A percentile compares a stretch with the other conserved stretches of the same genome.
Evolutionary conservation across 768 basidiomycete species (phyloP).

Genomic region (Lactifluus subvellereus): DNA sequence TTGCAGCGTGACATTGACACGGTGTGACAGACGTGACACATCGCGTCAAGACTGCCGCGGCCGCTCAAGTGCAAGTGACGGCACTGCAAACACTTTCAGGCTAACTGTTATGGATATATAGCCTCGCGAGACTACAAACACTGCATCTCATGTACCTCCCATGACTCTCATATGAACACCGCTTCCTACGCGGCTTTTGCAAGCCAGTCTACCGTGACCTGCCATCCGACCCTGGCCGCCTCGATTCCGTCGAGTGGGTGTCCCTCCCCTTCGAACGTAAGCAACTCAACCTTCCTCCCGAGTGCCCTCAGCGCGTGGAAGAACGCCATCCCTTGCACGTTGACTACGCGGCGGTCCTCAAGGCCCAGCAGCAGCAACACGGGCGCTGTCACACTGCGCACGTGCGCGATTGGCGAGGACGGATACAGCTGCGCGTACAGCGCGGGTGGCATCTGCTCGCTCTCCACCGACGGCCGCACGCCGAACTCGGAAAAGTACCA

Average conservation of each 20-base stretch:
- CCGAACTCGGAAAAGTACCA: slow-evolving; percentile 32
- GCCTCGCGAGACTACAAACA: not conserved
- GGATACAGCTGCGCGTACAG: slow-evolving; percentile 24
- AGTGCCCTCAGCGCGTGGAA: slow-evolving; percentile 31
- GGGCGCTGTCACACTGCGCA: slow-evolving; percentile 28
- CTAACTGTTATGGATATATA: not conserved
- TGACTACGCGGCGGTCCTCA: slow-evolving; percentile 32
- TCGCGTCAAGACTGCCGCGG: not conserved
- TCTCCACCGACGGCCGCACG: slow-evolving; percentile 10
- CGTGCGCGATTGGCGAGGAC: slow-evolving; percentile 30
- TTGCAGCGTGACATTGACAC: not conserved
- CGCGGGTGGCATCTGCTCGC: slow-evolving; percentile 20
- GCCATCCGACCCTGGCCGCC: slow-evolving; percentile 21
- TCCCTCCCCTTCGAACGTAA: slow-evolving; percentile 31
- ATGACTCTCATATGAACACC: not conserved
- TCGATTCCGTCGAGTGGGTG: slow-evolving; percentile 31
- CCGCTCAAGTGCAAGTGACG: too few relatives aligned
- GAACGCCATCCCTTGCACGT: slow-evolving; percentile 30
- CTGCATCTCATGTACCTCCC: not conserved
- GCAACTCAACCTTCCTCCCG: slow-evolving; percentile 29
- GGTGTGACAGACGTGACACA: slow-evolving; percentile 5
- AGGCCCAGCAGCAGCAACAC: slow-evolving; percentile 32
- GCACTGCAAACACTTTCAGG: too few relatives aligned
- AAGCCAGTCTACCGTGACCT: slow-evolving; percentile 20
- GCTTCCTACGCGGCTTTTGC: not conserved